Base-by-base conservation (phyloP, 306 rosid genomes). In the Ammopiptanthus mongolicus region DNA sequence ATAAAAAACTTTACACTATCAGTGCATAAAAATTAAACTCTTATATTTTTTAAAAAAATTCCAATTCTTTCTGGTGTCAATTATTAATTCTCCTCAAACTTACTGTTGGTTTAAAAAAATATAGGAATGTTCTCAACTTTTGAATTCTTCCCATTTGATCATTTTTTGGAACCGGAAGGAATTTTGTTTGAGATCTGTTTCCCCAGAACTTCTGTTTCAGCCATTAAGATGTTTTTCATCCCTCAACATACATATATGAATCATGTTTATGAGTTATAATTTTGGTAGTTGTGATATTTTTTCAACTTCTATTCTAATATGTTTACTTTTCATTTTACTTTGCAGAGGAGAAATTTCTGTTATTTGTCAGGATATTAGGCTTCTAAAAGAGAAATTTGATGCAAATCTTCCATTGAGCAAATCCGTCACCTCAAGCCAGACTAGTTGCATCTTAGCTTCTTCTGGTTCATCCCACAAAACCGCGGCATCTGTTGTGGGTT, bases 261-360 rank as follows among this genome's bases (percentile, higher is more conserved):
- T 68, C 14, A n/a, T 25, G 41, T 57, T 65, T 74, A n/a, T n/a
- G 25, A 53, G 19, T 31, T 50, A 10, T 64, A 46, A 57, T 46
- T 15, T 31, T 23, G 14, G 61, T 72, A 10, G 58, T 36, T 59
- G 42, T 75, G 15, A 60, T 59, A 10, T 5, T 31, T 58, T 12
- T 5, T 3, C 2, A 41, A 48, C 55, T 63, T 42, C 33, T 57
- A 36, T 34, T 57, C 39, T 42, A 33, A 19, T 48, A 1, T 13
- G 5, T 71, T 25, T 77, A 14, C 50, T 66, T 77, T 6, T 61
- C 57, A 33, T 70, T 69, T 71, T 6, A 61, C 74, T 62, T 59
- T 58, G 87, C 92, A 93, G 97, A 74, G 98, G 97, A 80, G 96
- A 93, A 82, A 88, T 91, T 42, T 89, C 93, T 44, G 98, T 93